Conservation (phyloP, 1,284 basidiomycete genomes). For the Ganoderma boninense region DNA sequence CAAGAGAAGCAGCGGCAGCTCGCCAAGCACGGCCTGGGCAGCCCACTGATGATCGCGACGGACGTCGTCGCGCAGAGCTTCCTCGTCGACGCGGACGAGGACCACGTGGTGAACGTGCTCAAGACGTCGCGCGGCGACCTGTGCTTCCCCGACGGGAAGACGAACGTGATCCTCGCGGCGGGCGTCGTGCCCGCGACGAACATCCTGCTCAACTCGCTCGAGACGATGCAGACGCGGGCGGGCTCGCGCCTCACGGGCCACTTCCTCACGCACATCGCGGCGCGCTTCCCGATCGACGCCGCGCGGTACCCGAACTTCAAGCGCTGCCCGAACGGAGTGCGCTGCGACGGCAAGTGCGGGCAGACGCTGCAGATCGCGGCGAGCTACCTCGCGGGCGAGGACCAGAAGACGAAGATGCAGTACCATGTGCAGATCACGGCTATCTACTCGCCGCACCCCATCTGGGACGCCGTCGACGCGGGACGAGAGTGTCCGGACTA, state of each 20-base stretch:
- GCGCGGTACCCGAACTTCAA: not conserved
- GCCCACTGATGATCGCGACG: constrained; percentile 32
- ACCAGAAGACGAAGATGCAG: constrained; percentile 25
- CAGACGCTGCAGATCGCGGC: constrained; percentile 29
- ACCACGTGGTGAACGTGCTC: constrained; percentile 18
- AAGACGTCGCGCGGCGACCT: constrained; percentile 32
- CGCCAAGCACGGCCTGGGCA: constrained; percentile 23
- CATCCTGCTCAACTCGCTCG: constrained; percentile 34
- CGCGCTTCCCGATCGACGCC: constrained; percentile 19
- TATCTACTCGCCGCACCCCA: constrained; percentile 3
- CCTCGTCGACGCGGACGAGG: constrained; percentile 17
- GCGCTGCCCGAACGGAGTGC: not conserved
- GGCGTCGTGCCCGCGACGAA: constrained; percentile 37
- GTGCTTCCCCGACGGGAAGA: constrained; percentile 25
- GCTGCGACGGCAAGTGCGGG: constrained; percentile 4
- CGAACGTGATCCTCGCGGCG: constrained; percentile 38
- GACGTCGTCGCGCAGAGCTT: constrained; percentile 24
- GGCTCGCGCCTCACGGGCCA: constrained; percentile 30
- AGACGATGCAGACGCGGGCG: constrained; percentile 8
- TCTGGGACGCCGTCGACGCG: constrained; percentile 9
- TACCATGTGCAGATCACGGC: constrained; percentile 34
- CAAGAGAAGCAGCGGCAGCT: constrained; percentile 35
- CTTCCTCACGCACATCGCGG: constrained; percentile 31
- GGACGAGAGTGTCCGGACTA: constrained; percentile 11
- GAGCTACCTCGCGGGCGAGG: constrained; percentile 29